Conservation (phyloP, 2,329 filamentous ascomycete genomes). For the Raffaelea ambrosiae region DNA sequence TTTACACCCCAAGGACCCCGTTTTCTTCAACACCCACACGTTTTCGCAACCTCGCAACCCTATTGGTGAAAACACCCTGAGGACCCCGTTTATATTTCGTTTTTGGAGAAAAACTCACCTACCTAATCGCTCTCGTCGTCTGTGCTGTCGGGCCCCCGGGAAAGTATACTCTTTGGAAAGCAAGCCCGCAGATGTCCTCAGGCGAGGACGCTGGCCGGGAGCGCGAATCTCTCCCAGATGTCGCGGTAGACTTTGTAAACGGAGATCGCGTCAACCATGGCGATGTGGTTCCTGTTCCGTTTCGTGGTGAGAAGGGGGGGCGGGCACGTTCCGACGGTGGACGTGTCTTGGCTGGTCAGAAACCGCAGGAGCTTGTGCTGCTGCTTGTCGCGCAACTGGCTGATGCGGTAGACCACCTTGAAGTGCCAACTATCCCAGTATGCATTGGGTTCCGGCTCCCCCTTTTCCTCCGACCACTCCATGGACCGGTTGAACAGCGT, state of each 20-base stretch:
- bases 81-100: too few relatives aligned
- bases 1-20: too few relatives aligned
- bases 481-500: constrained; percentile 17
- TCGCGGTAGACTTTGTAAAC: not conserved
- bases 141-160: too few relatives aligned
- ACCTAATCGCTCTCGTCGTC: too few relatives aligned
- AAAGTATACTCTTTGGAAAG: too few relatives aligned
- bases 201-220: too few relatives aligned
- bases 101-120: too few relatives aligned
- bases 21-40: too few relatives aligned
- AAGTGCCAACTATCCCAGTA: not conserved
- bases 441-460: not conserved
- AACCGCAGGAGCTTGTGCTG: not conserved
- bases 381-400: not conserved
- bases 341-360: not conserved
- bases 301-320: not conserved
- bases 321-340: not conserved
- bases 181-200: too few relatives aligned
- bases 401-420: not conserved
- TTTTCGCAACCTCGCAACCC: too few relatives aligned
- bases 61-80: too few relatives aligned
- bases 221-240: not conserved
- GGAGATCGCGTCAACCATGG: not conserved
- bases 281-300: not conserved
- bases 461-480: not conserved